Evolutionary conservation across 1,139 yeast genomes (phyloP), one percentile per base, ranked within the genome.

Genomic region (Protomyces lactucae-debilis): DNA sequence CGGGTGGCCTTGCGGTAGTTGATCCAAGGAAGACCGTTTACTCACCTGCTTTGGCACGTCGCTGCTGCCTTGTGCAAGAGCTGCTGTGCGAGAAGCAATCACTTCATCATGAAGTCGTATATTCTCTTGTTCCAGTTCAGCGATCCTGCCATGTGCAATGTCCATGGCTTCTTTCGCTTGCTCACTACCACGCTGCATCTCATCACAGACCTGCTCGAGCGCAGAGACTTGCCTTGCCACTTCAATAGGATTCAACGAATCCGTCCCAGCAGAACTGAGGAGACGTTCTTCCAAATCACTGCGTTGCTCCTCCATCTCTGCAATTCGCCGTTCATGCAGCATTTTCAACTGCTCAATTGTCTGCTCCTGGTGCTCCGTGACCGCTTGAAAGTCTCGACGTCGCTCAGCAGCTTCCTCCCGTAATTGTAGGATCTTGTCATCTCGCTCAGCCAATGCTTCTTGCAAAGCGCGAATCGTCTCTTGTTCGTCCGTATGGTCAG

Each of bases 161-260:
- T 52, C 63, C n/a, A 59, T 59, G 28, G 53, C 63, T 52, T 59
- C 57, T 32, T 55, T 39, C 3, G 63, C 63, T n/a, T 55, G 52
- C 12, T 59, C 63, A 18, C 40, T 51, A n/a, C 54, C 57, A 3
- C 39, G 35, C 35, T 52, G 52, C 48, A 59, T 25, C 12, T 48
- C 63, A 32, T 59, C 63, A 14, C 53, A 18, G 23, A 52, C 57
- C n/a, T 39, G 52, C n/a, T 51, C 45, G 12, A 59, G 63, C 14
- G 53, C 63, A 23, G 35, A 32, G 32, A 59, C 18, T 35, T 52
- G 57, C 35, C 18, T n/a, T 18, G 48, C 48, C 48, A 39, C 52
- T 52, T 59, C 57, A 16, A 52, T 36, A 12, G 54, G 28, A 40
- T 59, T 55, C 57, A 52, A 25, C 53, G 52, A 35, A 2, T 40